Evolutionary conservation across 495 filamentous ascomycete genomes (phyloP), one percentile per base, ranked within the genome.

Genomic region (Daldinia childiae): DNA sequence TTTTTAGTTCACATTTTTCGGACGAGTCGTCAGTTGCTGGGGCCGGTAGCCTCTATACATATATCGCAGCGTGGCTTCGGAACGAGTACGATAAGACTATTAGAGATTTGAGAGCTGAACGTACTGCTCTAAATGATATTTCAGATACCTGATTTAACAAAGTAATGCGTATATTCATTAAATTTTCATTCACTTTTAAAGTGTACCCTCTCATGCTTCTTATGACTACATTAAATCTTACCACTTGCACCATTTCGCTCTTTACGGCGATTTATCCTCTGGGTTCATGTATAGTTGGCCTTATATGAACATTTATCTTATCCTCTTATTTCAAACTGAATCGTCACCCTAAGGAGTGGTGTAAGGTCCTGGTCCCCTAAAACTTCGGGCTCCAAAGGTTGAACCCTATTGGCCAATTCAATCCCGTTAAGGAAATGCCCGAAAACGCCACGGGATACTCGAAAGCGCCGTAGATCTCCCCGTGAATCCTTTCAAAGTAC

Each of bases 401-500:
- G 43, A 48, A 24, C 17, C 43, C 43, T 24, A 48, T 48, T 48
- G 43, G 43, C 14, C 43, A 48, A 48, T 48, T 48, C 43, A 48
- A 48, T 1, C 17, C 43, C 43, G 41, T 48, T 48, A 48, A 48
- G 43, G 43, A 48, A 48, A 48, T 48, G 8, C 43, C 43, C 43
- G 43, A 14, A 12, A 48, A 48, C 19, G n/a, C 19, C 3, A 24
- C 19, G 43, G 17, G 43, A 21, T 24, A 24, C 43, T 24, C 4
- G 17, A 48, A 48, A 48, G 43, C 43, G 19, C 43, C 43, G 19
- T 24, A 21, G 1, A 48, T 48, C 43, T 48, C 6, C 43, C 43
- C 43, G 17, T 1, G 43, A 14, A 48, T 48, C 43, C 19, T 19
- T 48, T 48, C 19, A 48, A 48, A 14, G 0, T 4, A 48, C 7